These are phyloP conservation scores for Xylaria curta DNA, from an alignment of 495 filamentous ascomycete genomes.

Conservation along the genomic window DNA sequence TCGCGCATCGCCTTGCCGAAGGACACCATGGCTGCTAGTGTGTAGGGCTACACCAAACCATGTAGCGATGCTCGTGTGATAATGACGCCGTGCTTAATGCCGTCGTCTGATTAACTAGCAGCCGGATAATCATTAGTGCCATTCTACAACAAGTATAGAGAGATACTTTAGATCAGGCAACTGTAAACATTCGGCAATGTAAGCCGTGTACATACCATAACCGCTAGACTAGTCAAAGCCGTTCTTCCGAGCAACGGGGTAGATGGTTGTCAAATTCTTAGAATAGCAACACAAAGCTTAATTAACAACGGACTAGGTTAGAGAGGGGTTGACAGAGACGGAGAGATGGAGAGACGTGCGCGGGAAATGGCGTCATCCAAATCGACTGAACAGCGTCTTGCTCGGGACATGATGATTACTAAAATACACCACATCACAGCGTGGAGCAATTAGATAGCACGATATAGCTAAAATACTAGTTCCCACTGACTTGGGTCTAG, in stretches of 20 bases:
- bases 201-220: background rate
- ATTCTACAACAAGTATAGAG: background rate
- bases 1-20: constrained; percentile 48
- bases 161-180: background rate
- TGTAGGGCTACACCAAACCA: constrained; percentile 19
- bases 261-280: background rate
- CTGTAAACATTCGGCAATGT: constrained; percentile 5
- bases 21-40: constrained; percentile 10
- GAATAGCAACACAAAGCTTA: background rate
- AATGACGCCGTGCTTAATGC: background rate
- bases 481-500: background rate
- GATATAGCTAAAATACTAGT: background rate
- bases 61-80: constrained; percentile 19
- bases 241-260: background rate
- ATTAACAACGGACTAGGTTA: background rate
- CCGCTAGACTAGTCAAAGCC: background rate
- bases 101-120: background rate
- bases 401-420: background rate
- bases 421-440: background rate
- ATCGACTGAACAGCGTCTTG: too few species aligned
- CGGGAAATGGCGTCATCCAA: constrained; percentile 16
- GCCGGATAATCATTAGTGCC: background rate
- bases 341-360: background rate
- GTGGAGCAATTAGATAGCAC: background rate
- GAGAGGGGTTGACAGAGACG: background rate